Base-by-base conservation (phyloP, 2,329 filamentous ascomycete genomes). In the Fusarium tricinctum region DNA sequence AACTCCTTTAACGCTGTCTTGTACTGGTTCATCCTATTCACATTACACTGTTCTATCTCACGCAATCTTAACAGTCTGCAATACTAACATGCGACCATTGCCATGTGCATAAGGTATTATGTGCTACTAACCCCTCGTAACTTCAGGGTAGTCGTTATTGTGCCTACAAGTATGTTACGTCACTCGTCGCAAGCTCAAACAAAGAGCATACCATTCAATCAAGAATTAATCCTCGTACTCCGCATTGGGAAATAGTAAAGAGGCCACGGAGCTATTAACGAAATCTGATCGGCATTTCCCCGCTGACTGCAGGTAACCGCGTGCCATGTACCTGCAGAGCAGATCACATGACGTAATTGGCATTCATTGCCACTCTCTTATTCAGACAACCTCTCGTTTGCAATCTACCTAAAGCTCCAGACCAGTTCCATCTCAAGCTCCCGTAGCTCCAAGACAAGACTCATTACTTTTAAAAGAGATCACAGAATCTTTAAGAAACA, bases 261-360 rank as follows among this genome's bases (percentile, higher is more conserved):
- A 58, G 6, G 48, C 42, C 44, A 52, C 39, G 35, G 23, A 56
- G 53, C 63, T 62, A 55, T 48, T 44, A 26, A 47, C 45, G 68
- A 66, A 73, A 68, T 70, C 61, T 59, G 68, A 73, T 73, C 70
- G 55, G 52, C 70, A 62, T 32, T 57, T 62, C 47, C 68, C 68
- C 68, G 64, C 58, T 49, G 64, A 57, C 57, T 63, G 64, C 51
- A 61, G 52, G 46, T 55, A 48, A 64, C 66, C 70, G 62, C 47
- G 26, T 68, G 55, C 58, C 56, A 59, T 50, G 56, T 54, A 66
- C 53, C 63, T 58, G 58, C 49, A 44, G 39, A 55, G 49, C 23
- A 57, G 54, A 64, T 70, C 67, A 70, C 67, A 66, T 70, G 67
- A 70, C 67, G 67, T 70, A 64, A 67, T 40, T 55, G 47, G 58